A percentile compares a stretch with the other conserved stretches of the same genome.
Conservation (phyloP, 345 rosid genomes). For the Brassica cretica region DNA sequence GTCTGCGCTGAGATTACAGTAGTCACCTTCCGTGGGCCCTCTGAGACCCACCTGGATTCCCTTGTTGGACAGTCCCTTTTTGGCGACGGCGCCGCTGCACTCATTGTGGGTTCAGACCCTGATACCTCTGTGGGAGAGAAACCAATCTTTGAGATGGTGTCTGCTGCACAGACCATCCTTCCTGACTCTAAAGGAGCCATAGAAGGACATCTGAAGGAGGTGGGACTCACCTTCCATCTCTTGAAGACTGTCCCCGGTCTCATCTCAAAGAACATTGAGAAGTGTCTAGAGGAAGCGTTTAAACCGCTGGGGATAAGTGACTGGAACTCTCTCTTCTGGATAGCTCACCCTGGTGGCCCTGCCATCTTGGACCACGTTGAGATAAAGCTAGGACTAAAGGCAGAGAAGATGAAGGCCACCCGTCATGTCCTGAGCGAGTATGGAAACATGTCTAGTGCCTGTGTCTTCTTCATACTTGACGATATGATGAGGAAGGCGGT, state of each 20-base stretch:
- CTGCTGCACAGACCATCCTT: slow-evolving; percentile 1
- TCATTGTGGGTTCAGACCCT: slow-evolving; percentile 47
- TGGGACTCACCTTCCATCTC: slow-evolving; percentile 2
- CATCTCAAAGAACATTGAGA: not conserved
- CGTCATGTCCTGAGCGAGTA: slow-evolving; percentile 64
- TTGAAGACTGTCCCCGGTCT: not conserved
- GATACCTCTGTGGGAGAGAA: too few relatives aligned
- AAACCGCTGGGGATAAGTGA: slow-evolving; percentile 66
- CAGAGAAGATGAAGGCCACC: slow-evolving; percentile 55
- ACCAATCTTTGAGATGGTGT: not conserved
- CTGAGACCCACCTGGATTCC: slow-evolving; percentile 59
- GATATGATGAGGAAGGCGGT: slow-evolving; percentile 67
- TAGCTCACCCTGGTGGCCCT: slow-evolving; percentile 81
- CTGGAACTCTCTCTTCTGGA: slow-evolving; percentile 82
- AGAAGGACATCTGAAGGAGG: slow-evolving; percentile 3
- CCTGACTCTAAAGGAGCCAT: slow-evolving; percentile 6
- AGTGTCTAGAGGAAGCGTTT: slow-evolving; percentile 58
- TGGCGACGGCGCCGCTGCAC: slow-evolving; percentile 69
- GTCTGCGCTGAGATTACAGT: slow-evolving; percentile 79
- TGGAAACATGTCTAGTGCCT: slow-evolving; percentile 57
- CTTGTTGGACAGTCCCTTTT: slow-evolving; percentile 72
- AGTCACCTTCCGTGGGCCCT: slow-evolving; percentile 73
- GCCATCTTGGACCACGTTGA: slow-evolving; percentile 66
- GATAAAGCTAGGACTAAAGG: slow-evolving; percentile 50
- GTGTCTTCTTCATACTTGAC: slow-evolving; percentile 45